Conservation (phyloP, 495 filamentous ascomycete genomes). For the Podospora sp. region DNA sequence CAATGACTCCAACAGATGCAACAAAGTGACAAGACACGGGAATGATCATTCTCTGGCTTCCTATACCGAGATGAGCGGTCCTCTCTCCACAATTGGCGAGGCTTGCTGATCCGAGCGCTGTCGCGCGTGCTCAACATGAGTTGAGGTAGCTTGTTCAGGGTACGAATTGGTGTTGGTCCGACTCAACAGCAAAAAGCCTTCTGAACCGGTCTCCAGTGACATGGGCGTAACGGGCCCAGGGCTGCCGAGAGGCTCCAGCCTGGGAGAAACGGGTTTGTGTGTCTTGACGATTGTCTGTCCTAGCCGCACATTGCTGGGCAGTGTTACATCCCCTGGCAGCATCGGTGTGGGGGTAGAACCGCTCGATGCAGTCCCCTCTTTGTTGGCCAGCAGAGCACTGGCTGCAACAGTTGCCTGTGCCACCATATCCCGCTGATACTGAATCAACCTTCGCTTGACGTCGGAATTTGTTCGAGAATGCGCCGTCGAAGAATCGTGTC, state of each 20-base stretch:
- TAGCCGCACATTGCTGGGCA: conserved; percentile 17
- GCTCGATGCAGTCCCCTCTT: background rate
- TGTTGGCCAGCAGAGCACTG: conserved; percentile 36
- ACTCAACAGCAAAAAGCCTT: conserved; percentile 51
- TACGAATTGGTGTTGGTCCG: conserved; percentile 16
- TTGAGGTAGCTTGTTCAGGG: background rate
- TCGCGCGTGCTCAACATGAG: background rate
- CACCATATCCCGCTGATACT: conserved; percentile 65
- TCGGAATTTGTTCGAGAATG: conserved; percentile 46
- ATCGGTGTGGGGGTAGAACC: background rate
- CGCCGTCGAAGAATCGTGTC: conserved; percentile 13
- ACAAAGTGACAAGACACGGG: background rate
- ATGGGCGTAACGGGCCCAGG: conserved; percentile 80
- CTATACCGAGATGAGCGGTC: background rate
- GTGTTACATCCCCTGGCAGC: background rate
- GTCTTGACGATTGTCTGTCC: conserved; percentile 28
- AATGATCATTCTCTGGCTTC: background rate
- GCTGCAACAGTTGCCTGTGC: conserved; percentile 53
- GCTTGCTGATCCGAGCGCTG: background rate
- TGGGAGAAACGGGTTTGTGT: conserved; percentile 62
- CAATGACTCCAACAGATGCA: background rate
- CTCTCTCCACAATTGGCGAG: background rate
- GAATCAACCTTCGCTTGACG: conserved; percentile 52
- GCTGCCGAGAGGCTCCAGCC: conserved; percentile 68
- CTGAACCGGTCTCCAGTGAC: conserved; percentile 59